Conservation (phyloP, 1,284 basidiomycete genomes). For the Schizopora paradoxa region DNA sequence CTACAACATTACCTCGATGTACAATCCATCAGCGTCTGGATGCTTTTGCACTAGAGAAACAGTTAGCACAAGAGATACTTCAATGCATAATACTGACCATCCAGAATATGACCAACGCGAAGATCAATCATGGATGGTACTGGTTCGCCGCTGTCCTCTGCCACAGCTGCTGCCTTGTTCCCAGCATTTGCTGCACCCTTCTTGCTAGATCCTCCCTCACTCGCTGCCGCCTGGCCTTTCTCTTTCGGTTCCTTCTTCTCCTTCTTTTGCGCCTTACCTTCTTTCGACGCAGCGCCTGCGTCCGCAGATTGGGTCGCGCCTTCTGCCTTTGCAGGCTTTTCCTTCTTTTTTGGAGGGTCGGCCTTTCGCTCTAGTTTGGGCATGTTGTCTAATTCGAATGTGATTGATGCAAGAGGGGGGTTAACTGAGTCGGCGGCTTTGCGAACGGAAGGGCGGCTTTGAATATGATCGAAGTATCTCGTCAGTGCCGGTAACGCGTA, state of each 20-base stretch:
- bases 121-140: slow-evolving; percentile 93
- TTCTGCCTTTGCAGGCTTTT: slow-evolving; percentile 55
- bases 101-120: slow-evolving; percentile 84
- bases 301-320: slow-evolving; percentile 24
- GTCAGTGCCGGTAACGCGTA: slow-evolving; percentile 76
- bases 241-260: slow-evolving; percentile 42
- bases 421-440: slow-evolving; percentile 46
- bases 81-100: slow-evolving; percentile 51
- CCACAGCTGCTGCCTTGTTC: slow-evolving; percentile 34
- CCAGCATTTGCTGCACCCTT: slow-evolving; percentile 34
- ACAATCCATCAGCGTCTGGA: slow-evolving; percentile 90
- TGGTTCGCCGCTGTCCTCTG: slow-evolving; percentile 70
- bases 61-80: slow-evolving; percentile 3
- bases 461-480: slow-evolving; percentile 92
- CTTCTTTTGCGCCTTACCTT: slow-evolving; percentile 36
- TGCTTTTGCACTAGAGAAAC: slow-evolving; percentile 74
- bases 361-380: slow-evolving; percentile 70
- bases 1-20: slow-evolving; percentile 78
- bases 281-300: slow-evolving; percentile 27
- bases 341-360: slow-evolving; percentile 76
- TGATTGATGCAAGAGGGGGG: slow-evolving; percentile 55
- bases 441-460: slow-evolving; percentile 60
- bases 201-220: slow-evolving; percentile 36
- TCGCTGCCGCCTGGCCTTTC: slow-evolving; percentile 25
- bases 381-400: slow-evolving; percentile 71